These are phyloP conservation scores for Striga hermonthica DNA, from an alignment of 305 asterid genomes.

Conservation along the genomic window DNA sequence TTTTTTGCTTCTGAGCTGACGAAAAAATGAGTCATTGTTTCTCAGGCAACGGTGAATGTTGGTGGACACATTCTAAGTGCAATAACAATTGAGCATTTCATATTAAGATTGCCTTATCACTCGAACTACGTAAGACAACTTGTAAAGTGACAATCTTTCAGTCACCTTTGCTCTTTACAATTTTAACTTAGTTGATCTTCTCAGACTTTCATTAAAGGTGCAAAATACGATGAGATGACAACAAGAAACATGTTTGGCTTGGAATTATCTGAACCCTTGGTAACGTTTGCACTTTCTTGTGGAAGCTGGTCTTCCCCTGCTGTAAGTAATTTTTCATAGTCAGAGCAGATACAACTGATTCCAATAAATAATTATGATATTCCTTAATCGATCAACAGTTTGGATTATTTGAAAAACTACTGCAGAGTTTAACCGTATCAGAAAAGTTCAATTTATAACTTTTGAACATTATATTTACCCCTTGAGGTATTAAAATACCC, in stretches of 20 bases:
- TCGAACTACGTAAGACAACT: conserved; percentile 54
- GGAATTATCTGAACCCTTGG: conserved; percentile 72
- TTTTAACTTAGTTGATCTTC: conserved; percentile 19
- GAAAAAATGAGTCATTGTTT: conserved; percentile 21
- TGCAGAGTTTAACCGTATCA: not conserved
- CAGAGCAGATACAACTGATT: not conserved
- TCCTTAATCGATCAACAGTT: not conserved
- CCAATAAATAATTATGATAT: not conserved
- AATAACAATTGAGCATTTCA: conserved; percentile 71
- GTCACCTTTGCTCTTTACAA: not conserved
- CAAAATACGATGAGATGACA: conserved; percentile 50
- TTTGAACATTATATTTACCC: not conserved
- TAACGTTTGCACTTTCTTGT: conserved; percentile 75
- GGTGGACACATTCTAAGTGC: conserved; percentile 71
- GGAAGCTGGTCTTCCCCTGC: conserved; percentile 92
- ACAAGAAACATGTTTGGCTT: conserved; percentile 52
- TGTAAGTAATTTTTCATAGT: conserved; percentile 43
- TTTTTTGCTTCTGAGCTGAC: conserved; percentile 2
- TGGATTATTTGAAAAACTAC: not conserved
- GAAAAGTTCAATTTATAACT: not conserved
- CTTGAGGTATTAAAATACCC: not conserved
- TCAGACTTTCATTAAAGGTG: conserved; percentile 56
- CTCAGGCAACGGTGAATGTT: conserved; percentile 67
- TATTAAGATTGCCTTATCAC: conserved; percentile 69
- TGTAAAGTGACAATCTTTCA: not conserved